Evolutionary conservation across 1,284 basidiomycete species (phyloP).

Genomic region (Hymenochaete sp.): DNA sequence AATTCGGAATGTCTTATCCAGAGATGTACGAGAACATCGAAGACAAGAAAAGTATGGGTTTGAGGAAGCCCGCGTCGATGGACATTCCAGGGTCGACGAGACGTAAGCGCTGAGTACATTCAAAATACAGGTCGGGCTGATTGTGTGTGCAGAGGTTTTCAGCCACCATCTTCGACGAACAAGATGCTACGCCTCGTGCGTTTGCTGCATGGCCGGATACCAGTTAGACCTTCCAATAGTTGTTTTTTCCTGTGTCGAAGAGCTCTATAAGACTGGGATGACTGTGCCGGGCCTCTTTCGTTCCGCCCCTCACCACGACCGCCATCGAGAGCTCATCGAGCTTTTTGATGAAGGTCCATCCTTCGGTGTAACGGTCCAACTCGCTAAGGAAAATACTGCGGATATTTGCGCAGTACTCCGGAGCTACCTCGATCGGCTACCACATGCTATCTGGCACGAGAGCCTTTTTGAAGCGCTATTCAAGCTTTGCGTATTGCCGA

Average conservation of each 20-base stretch:
- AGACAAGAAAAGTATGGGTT: neutral
- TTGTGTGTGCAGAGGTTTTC: neutral
- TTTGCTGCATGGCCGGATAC: conserved; percentile 40
- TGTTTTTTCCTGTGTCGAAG: conserved; percentile 48
- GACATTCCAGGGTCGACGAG: neutral
- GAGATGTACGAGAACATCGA: neutral
- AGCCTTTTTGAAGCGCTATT: conserved; percentile 40
- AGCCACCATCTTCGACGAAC: too few species aligned
- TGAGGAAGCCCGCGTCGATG: neutral
- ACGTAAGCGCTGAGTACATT: neutral
- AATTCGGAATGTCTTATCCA: too few species aligned
- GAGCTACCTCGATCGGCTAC: conserved; percentile 48
- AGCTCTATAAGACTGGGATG: conserved; percentile 50
- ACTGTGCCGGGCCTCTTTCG: conserved; percentile 44
- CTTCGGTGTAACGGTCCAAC: conserved; percentile 29
- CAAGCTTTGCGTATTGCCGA: conserved; percentile 42
- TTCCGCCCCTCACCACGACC: conserved; percentile 27
- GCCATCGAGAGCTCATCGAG: conserved; percentile 30
- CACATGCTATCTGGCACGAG: conserved; percentile 40
- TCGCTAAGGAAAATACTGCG: conserved; percentile 44
- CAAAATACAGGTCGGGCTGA: neutral
- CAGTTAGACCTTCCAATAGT: conserved; percentile 47
- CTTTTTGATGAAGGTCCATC: conserved; percentile 28
- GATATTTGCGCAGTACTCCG: conserved; percentile 54
- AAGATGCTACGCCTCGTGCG: conserved; percentile 36